phyloP scores from a whole-genome alignment of 176 grass and related monocot species.

The Hordeum marinum region DNA sequence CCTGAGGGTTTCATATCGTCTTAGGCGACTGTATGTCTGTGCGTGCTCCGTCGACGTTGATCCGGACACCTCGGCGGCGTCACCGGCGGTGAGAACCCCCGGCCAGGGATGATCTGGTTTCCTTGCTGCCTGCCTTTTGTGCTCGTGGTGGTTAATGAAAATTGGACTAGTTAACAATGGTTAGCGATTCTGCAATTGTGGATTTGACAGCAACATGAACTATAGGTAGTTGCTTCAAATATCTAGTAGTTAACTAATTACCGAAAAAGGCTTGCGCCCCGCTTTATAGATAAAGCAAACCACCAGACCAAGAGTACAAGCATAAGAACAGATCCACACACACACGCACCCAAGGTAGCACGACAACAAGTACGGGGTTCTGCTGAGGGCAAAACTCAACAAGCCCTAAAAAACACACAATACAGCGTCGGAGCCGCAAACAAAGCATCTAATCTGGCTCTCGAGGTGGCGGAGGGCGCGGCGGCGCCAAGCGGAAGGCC shows the following conservation, averaged over 20 bases:
- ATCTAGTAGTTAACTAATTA: not conserved
- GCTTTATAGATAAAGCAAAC: no score
- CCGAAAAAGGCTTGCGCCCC: no score
- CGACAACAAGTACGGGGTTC: no score
- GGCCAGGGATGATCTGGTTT: not conserved
- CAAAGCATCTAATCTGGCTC: no score
- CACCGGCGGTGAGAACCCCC: conserved; percentile 8
- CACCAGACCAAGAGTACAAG: no score
- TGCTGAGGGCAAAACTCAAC: no score
- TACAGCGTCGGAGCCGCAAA: no score
- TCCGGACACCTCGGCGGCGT: not conserved
- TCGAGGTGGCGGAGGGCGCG: no score
- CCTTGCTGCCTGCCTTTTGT: not conserved
- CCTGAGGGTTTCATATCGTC: conserved; percentile 12
- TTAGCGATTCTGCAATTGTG: not conserved
- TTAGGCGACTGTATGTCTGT: not conserved
- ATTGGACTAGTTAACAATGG: not conserved
- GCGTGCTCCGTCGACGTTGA: conserved; percentile 21
- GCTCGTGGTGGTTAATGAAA: not conserved
- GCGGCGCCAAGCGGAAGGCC: no score
- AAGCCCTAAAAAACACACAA: no score
- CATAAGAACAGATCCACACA: no score
- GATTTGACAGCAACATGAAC: not conserved
- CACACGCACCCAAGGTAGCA: no score
- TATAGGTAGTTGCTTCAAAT: not conserved